Conservation (phyloP, 306 rosid genomes). For the Carpinus viminea region DNA sequence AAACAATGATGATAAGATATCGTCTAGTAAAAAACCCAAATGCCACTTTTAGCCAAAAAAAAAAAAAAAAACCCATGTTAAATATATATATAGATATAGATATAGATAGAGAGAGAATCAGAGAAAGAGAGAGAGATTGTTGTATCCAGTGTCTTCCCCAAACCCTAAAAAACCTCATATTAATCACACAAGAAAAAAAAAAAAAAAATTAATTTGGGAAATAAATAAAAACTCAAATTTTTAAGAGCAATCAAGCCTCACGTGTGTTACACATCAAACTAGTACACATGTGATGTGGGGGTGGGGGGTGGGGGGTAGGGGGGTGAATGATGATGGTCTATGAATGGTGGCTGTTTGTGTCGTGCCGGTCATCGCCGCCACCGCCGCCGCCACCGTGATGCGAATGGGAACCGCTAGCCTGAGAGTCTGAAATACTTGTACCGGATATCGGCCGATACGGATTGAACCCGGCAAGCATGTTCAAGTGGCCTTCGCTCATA, state of each 20-base stretch:
- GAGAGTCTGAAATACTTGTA: constrained; percentile 50
- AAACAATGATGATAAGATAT: constrained; percentile 65
- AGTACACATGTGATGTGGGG: constrained; percentile 46
- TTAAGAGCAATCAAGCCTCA: constrained; percentile 75
- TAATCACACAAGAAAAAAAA: constrained; percentile 62
- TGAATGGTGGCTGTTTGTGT: constrained; percentile 66
- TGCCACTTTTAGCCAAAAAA: constrained; percentile 17
- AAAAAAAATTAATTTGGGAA: constrained; percentile 34
- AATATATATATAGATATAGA: constrained; percentile 14
- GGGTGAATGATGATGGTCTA: constrained; percentile 32
- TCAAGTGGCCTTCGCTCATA: constrained; percentile 59
- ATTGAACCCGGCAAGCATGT: constrained; percentile 68
- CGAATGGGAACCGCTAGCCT: constrained; percentile 68
- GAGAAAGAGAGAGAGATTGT: neutral
- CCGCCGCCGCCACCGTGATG: constrained; percentile 52
- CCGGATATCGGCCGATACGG: constrained; percentile 58
- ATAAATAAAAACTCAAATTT: constrained; percentile 43
- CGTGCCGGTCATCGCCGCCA: constrained; percentile 55
- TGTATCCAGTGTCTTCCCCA: constrained; percentile 34
- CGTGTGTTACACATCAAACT: constrained; percentile 76
- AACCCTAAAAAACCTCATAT: constrained; percentile 56
- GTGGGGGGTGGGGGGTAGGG: neutral
- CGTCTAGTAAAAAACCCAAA: constrained; percentile 37
- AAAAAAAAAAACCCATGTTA: constrained; percentile 45
- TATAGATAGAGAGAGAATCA: too few relatives aligned